phyloP scores from a whole-genome alignment of 1,284 basidiomycete genomes.

The Caloboletus inedulis region DNA sequence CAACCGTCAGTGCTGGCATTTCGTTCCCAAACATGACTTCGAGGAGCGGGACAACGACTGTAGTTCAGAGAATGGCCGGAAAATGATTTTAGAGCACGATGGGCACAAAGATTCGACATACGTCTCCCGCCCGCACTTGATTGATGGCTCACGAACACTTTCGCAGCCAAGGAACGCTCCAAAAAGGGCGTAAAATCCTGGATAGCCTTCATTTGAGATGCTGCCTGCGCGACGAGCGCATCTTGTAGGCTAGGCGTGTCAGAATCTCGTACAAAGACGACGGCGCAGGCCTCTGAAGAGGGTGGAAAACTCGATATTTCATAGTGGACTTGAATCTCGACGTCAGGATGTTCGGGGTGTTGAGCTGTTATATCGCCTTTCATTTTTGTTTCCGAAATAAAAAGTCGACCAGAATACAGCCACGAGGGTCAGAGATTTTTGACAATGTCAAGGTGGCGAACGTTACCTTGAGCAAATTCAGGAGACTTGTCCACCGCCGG shows the following conservation, averaged over 20 bases:
- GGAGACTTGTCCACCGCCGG: constrained; percentile 35
- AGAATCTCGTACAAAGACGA: constrained; percentile 44
- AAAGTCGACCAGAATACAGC: not conserved
- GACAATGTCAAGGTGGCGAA: not conserved
- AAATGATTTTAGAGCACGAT: constrained; percentile 2
- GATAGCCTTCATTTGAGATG: constrained; percentile 27
- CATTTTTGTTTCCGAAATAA: constrained; percentile 8
- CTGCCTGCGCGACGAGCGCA: constrained; percentile 10
- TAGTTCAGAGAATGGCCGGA: not conserved
- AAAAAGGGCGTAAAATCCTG: constrained; percentile 19
- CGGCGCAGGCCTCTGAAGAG: constrained; percentile 37
- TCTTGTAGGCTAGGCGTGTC: constrained; percentile 1
- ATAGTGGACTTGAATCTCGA: constrained; percentile 38
- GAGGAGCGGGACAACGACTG: constrained; percentile 21
- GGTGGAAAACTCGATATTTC: constrained; percentile 45
- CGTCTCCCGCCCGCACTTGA: constrained; percentile 7
- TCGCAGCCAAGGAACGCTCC: constrained; percentile 23
- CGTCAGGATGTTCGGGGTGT: constrained; percentile 10
- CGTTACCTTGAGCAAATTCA: constrained; percentile 40
- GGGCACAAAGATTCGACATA: constrained; percentile 13
- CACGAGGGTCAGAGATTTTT: not conserved
- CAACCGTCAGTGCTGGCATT: constrained; percentile 45
- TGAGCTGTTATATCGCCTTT: constrained; percentile 16
- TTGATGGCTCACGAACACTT: constrained; percentile 23
- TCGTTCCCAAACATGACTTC: constrained; percentile 18